Evolutionary conservation across 257 asterid genomes (phyloP), one percentile per base, ranked within the genome.

Genomic region (Ehretia macrophylla): DNA sequence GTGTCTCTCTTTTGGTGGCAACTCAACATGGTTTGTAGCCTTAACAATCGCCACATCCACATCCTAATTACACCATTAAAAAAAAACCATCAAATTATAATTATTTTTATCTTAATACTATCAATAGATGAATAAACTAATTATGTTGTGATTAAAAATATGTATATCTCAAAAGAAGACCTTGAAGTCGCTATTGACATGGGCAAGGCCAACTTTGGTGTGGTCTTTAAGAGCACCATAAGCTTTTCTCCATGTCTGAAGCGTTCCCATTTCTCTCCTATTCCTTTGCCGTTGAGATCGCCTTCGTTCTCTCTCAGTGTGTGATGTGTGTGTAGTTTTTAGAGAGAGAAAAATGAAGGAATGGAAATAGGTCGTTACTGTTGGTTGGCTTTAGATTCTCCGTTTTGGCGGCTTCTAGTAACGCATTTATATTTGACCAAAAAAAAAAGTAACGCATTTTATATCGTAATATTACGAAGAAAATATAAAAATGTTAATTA

Each of bases 1-100:
- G 64, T 92, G 97, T 64, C 97, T 81, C 66, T 92, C 99, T 69
- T 92, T 92, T 53, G 97, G 97, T 42, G 99, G 97, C 58, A 75
- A 63, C 78, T 92, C 99, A 39, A 86, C 99, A 78, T 92, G 99
- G 81, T 92, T 92, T 2, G 99, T 92, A 58, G 99, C 97, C 83
- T 92, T 92, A 61, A 92, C 97, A 78, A 88, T 78, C 71, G 97
- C 99, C 79, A 92, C 95, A 83, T 92, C 99, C 79, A 92, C 83
- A 76, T 92, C 94, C 99, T 92, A 79, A 76, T 47, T 56, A 9
- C 39, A 63, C 66, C 64, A 59, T 14, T 17, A 4, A 32, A 66
- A 48, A 61, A 39, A 3, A 56, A 18, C 40, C 23, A 32, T 40
- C 64, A 45, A 46, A 64, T 8, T 54, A n/a, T 10, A n/a, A n/a